Evolutionary conservation across 352 stramenopile genomes (phyloP).

Genomic region (Pythium brachiatum): DNA sequence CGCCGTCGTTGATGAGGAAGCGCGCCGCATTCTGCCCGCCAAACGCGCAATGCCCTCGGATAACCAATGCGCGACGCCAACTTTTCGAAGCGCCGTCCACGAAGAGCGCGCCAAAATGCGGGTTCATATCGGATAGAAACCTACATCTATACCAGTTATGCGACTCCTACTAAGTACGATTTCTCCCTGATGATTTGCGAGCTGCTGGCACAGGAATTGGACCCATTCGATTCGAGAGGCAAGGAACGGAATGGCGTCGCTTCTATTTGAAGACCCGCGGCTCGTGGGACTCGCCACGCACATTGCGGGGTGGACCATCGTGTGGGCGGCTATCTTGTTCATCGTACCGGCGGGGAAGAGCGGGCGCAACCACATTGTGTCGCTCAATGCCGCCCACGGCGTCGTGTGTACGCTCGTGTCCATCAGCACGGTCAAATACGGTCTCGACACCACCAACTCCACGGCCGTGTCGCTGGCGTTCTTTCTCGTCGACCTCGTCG

Average conservation of each 20-base stretch:
- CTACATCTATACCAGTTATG: neutral
- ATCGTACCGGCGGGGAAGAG: slow-evolving; percentile 36
- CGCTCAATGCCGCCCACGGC: slow-evolving; percentile 66
- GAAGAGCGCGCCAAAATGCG: slow-evolving; percentile 17
- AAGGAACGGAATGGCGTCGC: neutral
- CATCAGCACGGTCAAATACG: slow-evolving; percentile 38
- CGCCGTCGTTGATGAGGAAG: neutral
- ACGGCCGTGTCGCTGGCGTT: slow-evolving; percentile 60
- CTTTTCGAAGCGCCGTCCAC: neutral
- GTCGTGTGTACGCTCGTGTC: slow-evolving; percentile 57
- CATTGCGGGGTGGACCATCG: slow-evolving; percentile 38
- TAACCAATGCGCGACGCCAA: neutral
- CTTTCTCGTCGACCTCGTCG: slow-evolving; percentile 69
- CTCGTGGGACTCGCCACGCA: slow-evolving; percentile 31
- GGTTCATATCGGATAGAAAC: slow-evolving; percentile 9
- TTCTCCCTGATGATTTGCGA: neutral
- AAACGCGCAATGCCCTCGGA: neutral
- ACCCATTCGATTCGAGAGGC: neutral
- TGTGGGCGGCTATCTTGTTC: slow-evolving; percentile 54
- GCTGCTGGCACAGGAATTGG: neutral
- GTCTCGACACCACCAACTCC: slow-evolving; percentile 51
- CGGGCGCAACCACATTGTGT: slow-evolving; percentile 63
- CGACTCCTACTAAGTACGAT: neutral
- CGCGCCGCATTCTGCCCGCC: neutral
- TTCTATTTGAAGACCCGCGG: slow-evolving; percentile 28